phyloP scores from a whole-genome alignment of 352 stramenopile species.

The Globisporangium splendens region DNA sequence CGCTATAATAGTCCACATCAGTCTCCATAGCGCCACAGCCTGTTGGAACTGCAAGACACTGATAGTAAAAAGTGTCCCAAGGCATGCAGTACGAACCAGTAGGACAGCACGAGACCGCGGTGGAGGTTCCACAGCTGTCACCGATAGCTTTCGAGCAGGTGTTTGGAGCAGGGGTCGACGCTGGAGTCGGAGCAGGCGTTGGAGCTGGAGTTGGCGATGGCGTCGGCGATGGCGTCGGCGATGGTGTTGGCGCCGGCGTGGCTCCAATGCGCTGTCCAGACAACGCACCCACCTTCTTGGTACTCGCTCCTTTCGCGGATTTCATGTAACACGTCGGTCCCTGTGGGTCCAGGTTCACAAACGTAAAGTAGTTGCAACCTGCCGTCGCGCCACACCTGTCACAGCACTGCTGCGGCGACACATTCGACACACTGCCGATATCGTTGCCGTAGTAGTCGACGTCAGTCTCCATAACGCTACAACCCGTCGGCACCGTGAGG shows the following conservation, averaged over 20 bases:
- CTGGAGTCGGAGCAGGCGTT: neutral
- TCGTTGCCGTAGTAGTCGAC: conserved; percentile 28
- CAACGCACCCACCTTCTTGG: conserved; percentile 5
- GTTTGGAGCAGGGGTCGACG: neutral
- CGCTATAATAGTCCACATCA: conserved; percentile 24
- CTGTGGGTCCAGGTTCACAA: conserved; percentile 15
- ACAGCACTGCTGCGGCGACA: conserved; percentile 10
- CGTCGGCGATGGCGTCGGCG: neutral
- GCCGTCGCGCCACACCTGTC: conserved; percentile 1
- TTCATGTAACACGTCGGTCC: conserved; percentile 29
- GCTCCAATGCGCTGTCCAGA: neutral
- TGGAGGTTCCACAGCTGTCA: conserved; percentile 21
- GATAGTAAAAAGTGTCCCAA: conserved; percentile 26
- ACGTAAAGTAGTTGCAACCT: conserved; percentile 23
- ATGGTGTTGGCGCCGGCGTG: too few species aligned
- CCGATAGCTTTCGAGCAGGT: neutral
- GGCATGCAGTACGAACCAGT: conserved; percentile 25
- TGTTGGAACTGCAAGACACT: conserved; percentile 17
- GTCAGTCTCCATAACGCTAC: conserved; percentile 18
- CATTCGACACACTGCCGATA: conserved; percentile 7
- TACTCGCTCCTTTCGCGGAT: too few species aligned
- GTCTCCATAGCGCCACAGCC: conserved; percentile 18
- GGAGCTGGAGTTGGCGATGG: conserved; percentile 4
- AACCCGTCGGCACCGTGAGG: conserved; percentile 12
- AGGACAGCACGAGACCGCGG: conserved; percentile 12